These are phyloP conservation scores for Calonectria hawksworthii DNA, from an alignment of 2,329 filamentous ascomycete species.

Conservation along the genomic window DNA sequence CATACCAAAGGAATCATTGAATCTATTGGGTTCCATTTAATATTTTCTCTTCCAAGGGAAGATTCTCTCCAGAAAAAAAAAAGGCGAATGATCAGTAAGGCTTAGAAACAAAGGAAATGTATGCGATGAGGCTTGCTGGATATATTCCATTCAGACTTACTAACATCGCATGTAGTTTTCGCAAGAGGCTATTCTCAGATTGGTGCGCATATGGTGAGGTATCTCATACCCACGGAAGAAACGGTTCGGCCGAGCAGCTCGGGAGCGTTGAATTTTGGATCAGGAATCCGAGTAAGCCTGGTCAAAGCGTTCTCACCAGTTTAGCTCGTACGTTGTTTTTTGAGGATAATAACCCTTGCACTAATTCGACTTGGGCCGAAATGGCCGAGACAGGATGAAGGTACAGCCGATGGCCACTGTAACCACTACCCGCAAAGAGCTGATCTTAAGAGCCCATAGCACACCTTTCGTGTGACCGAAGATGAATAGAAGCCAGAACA, in stretches of 20 bases:
- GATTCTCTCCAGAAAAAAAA: no score
- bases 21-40: no score
- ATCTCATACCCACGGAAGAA: background rate
- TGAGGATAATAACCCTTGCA: background rate
- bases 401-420: background rate
- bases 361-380: background rate
- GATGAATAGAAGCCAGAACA: background rate
- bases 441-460: background rate
- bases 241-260: background rate
- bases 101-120: no score
- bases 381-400: no score
- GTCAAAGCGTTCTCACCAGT: background rate
- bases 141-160: background rate
- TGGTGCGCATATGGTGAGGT: background rate
- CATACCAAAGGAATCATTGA: background rate
- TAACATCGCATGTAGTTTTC: background rate
- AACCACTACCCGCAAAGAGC: no score
- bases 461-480: background rate
- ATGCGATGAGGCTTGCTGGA: background rate
- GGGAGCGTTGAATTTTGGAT: background rate
- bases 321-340: background rate
- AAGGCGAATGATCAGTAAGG: no score
- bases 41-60: no score
- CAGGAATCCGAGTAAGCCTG: background rate
- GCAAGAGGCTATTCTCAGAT: background rate